phyloP scores from a whole-genome alignment of 2,329 filamentous ascomycete species.

The Calonectria pseudoturangicola region DNA sequence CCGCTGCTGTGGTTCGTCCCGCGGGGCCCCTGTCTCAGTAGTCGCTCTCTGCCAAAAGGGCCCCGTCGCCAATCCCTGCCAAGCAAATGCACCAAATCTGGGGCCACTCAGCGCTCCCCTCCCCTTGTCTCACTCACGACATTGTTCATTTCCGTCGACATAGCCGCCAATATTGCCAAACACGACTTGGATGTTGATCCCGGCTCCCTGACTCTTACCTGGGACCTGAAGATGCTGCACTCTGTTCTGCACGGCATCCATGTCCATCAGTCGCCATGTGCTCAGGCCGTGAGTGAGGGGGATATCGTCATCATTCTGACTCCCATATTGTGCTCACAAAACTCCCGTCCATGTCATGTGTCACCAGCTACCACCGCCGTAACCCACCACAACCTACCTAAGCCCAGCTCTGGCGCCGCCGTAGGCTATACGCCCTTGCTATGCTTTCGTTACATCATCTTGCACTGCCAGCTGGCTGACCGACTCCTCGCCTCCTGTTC shows the following conservation, averaged over 20 bases:
- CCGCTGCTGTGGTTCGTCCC: conserved; percentile 34
- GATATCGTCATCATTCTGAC: conserved; percentile 2
- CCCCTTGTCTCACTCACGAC: conserved; percentile 9
- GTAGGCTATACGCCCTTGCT: conserved; percentile 13
- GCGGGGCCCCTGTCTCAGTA: conserved; percentile 29
- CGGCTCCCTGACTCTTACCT: neutral
- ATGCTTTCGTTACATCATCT: conserved; percentile 34
- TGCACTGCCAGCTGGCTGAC: conserved; percentile 29
- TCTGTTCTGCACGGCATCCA: neutral
- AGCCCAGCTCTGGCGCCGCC: conserved; percentile 3
- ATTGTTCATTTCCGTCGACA: conserved; percentile 7
- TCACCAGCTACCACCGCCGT: conserved; percentile 25
- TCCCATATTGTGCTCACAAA: conserved; percentile 7
- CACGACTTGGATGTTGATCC: neutral
- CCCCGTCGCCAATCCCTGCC: conserved; percentile 11
- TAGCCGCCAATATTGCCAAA: conserved; percentile 17
- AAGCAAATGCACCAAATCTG: conserved; percentile 11
- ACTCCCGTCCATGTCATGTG: neutral
- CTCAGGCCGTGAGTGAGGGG: neutral
- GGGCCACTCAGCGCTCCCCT: conserved; percentile 28
- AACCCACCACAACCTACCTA: conserved; percentile 27
- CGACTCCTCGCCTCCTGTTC: conserved; percentile 21
- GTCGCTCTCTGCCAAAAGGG: conserved; percentile 22
- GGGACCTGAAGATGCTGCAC: conserved; percentile 1
- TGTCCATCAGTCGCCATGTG: neutral